A percentile compares a stretch with the other conserved stretches of the same genome.
phyloP scores from a whole-genome alignment of 2,329 filamentous ascomycete genomes.

The Clonostachys rosea region DNA sequence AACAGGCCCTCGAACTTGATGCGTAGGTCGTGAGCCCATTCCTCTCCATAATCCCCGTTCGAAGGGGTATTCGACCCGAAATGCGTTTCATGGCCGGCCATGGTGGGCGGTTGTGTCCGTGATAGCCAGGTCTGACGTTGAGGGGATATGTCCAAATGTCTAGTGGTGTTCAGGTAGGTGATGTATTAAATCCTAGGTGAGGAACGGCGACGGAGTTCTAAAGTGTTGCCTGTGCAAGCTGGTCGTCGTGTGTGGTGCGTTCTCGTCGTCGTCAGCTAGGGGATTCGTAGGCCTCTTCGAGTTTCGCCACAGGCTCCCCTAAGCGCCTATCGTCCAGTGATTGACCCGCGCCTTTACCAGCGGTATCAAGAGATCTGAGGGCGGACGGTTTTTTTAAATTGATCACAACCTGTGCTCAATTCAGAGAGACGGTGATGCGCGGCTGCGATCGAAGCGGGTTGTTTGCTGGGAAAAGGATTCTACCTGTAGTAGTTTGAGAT shows the following conservation, averaged over 20 bases:
- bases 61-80: conserved; percentile 18
- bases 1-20: conserved; percentile 83
- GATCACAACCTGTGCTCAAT: no score
- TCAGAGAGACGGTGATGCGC: no score
- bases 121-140: neutral
- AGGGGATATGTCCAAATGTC: neutral
- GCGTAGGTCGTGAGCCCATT: conserved; percentile 74
- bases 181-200: neutral
- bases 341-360: neutral
- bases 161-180: neutral
- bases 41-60: conserved; percentile 54
- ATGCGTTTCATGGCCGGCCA: conserved; percentile 31
- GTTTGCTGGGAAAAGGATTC: no score
- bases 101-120: conserved; percentile 12
- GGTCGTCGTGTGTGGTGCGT: neutral
- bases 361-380: no score
- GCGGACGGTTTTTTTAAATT: no score
- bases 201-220: neutral
- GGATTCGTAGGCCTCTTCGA: conserved; percentile 9
- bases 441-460: no score
- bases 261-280: conserved; percentile 7
- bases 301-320: conserved; percentile 7
- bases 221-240: neutral
- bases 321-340: neutral
- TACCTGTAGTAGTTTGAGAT: no score